Evolutionary conservation across 176 grass and related monocot species (phyloP).

Genomic region (Poa pratensis): DNA sequence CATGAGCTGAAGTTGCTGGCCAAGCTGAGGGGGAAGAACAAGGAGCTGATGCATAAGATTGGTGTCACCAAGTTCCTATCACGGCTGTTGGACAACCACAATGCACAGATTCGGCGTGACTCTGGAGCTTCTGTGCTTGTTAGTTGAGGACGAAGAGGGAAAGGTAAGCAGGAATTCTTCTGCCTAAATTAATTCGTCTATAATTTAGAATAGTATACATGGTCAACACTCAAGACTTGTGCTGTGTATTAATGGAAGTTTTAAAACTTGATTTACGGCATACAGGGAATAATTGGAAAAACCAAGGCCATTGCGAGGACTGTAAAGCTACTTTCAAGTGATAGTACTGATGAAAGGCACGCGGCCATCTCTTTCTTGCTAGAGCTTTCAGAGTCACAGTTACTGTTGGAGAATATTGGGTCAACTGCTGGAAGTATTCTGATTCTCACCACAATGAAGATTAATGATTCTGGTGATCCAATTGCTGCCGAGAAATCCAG

Average conservation of each 20-base stretch:
- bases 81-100: slow-evolving; percentile 59
- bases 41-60: slow-evolving; percentile 66
- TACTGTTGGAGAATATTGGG: slow-evolving; percentile 65
- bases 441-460: slow-evolving; percentile 78
- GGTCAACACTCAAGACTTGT: neutral
- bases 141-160: slow-evolving; percentile 81
- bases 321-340: slow-evolving; percentile 67
- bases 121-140: slow-evolving; percentile 62
- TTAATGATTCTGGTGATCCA: slow-evolving; percentile 66
- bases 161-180: slow-evolving; percentile 51
- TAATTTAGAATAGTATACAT: slow-evolving; percentile 28
- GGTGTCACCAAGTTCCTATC: slow-evolving; percentile 77
- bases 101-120: slow-evolving; percentile 53
- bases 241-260: slow-evolving; percentile 26
- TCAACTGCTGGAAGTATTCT: slow-evolving; percentile 64
- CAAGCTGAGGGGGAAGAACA: slow-evolving; percentile 59
- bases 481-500: slow-evolving; percentile 60
- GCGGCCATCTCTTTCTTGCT: slow-evolving; percentile 74
- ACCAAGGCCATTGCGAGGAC: slow-evolving; percentile 68
- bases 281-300: slow-evolving; percentile 81
- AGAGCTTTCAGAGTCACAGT: slow-evolving; percentile 72
- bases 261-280: slow-evolving; percentile 29
- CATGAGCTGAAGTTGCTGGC: slow-evolving; percentile 62
- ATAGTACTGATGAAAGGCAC: slow-evolving; percentile 53
- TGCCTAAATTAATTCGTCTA: neutral